Evolutionary conservation across 495 filamentous ascomycete species (phyloP).

Genomic region (Hapsidospora chrysogenum): DNA sequence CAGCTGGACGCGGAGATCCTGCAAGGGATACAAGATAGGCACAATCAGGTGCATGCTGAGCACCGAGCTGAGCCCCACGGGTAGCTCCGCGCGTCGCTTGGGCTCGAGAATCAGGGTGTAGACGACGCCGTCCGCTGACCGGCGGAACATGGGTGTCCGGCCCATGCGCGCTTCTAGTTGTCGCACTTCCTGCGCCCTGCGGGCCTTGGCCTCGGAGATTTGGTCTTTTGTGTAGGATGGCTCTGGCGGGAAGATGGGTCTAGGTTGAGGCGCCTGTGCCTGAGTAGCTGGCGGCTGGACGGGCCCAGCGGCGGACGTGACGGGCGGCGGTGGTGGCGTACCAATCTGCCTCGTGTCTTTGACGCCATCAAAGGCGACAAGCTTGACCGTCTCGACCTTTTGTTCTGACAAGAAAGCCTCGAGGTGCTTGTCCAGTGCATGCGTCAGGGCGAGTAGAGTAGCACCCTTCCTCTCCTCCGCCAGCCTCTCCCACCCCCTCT

Average conservation of each 20-base stretch:
- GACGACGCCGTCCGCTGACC: conserved; percentile 48
- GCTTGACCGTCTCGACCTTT: conserved; percentile 63
- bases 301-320: conserved; percentile 30
- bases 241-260: conserved; percentile 15
- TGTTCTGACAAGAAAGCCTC: conserved; percentile 54
- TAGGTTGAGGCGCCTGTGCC: not conserved
- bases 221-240: conserved; percentile 37
- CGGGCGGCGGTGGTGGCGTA: conserved; percentile 14
- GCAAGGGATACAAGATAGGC: conserved; percentile 55
- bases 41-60: conserved; percentile 53
- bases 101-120: conserved; percentile 64
- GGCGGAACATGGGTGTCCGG: conserved; percentile 48
- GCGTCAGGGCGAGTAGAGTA: conserved; percentile 52
- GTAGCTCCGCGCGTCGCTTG: conserved; percentile 41
- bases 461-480: conserved; percentile 34
- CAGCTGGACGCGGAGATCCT: conserved; percentile 48
- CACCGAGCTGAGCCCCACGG: conserved; percentile 41
- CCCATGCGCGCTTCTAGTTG: conserved; percentile 72
- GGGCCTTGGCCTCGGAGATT: conserved; percentile 42
- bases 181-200: conserved; percentile 46
- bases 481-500: conserved; percentile 58
- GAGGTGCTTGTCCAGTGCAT: conserved; percentile 56
- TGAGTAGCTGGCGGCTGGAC: conserved; percentile 7
- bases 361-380: conserved; percentile 49
- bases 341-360: conserved; percentile 25